Conservation (phyloP, 257 asterid species). For the Anisodus acutangulus region DNA sequence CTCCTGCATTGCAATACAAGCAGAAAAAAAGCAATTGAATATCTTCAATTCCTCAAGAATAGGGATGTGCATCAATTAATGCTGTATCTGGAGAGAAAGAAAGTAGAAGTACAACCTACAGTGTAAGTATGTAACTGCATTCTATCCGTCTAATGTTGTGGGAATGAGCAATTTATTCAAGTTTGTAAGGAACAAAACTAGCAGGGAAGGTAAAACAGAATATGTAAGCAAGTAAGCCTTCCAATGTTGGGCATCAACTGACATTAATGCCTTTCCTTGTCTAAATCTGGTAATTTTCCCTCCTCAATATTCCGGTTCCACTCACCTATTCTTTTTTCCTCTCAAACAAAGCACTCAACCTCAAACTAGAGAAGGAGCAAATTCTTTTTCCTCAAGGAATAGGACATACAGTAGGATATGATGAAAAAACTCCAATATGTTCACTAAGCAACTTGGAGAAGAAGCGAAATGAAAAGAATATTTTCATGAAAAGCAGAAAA, state of each 20-base stretch:
- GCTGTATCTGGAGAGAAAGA: no score
- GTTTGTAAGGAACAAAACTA: not conserved
- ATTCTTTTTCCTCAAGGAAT: not conserved
- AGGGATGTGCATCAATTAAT: not conserved
- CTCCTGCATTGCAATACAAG: not conserved
- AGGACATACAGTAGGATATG: not conserved
- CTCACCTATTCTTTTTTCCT: not conserved
- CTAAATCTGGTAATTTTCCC: not conserved
- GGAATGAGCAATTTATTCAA: no score
- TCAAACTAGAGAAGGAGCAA: not conserved
- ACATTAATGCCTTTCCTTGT: not conserved
- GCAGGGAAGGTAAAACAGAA: not conserved
- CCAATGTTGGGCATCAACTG: not conserved
- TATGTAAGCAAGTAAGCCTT: not conserved
- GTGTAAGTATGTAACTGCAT: not conserved
- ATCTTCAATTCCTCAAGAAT: not conserved
- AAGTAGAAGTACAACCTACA: not conserved
- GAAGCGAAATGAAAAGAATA: not conserved
- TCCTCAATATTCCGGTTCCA: not conserved
- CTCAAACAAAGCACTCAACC: not conserved
- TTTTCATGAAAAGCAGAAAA: not conserved
- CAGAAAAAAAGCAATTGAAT: not conserved
- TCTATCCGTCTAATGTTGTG: not conserved
- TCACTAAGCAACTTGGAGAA: not conserved
- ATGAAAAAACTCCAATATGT: not conserved